phyloP scores from a whole-genome alignment of 768 basidiomycete species.

The Suillus weaverae region DNA sequence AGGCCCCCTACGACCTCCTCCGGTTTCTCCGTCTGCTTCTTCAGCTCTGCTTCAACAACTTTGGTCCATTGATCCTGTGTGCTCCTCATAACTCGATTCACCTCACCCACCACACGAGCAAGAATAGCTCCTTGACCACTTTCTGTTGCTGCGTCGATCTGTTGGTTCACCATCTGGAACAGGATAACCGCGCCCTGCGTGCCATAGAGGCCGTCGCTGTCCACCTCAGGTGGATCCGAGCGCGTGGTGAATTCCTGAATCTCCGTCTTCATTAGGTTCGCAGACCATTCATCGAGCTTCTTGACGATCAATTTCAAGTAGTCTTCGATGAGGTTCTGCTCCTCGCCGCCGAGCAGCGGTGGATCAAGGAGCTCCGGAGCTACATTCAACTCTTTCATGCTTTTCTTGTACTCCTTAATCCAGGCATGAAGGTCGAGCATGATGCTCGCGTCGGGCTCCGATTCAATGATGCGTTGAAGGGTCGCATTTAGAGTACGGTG shows the following conservation, averaged over 20 bases:
- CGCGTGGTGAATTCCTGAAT: slow-evolving; percentile 80
- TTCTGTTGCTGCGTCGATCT: slow-evolving; percentile 91
- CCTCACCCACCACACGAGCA: slow-evolving; percentile 85
- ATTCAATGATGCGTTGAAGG: slow-evolving; percentile 65
- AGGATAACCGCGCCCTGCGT: slow-evolving; percentile 92
- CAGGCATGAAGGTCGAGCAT: slow-evolving; percentile 86
- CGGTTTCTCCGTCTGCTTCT: slow-evolving; percentile 84
- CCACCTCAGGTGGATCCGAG: slow-evolving; percentile 83
- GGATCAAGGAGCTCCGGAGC: slow-evolving; percentile 82
- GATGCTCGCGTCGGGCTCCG: slow-evolving; percentile 85
- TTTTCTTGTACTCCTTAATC: slow-evolving; percentile 94
- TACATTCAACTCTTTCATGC: slow-evolving; percentile 92
- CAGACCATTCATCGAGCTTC: slow-evolving; percentile 97
- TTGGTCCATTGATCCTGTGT: slow-evolving; percentile 89
- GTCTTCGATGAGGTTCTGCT: slow-evolving; percentile 90
- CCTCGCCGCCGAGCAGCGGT: slow-evolving; percentile 91
- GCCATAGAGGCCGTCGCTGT: slow-evolving; percentile 86
- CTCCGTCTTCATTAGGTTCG: slow-evolving; percentile 92
- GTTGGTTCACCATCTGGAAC: slow-evolving; percentile 98
- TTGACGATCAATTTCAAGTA: slow-evolving; percentile 90
- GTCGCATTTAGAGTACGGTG: slow-evolving; percentile 81
- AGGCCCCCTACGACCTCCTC: slow-evolving; percentile 86
- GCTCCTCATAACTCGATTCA: slow-evolving; percentile 83
- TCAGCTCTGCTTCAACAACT: slow-evolving; percentile 79
- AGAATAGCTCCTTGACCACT: slow-evolving; percentile 95